These are phyloP conservation scores for Ilyonectria destructans DNA, from an alignment of 2,329 filamentous ascomycete species.

Conservation along the genomic window DNA sequence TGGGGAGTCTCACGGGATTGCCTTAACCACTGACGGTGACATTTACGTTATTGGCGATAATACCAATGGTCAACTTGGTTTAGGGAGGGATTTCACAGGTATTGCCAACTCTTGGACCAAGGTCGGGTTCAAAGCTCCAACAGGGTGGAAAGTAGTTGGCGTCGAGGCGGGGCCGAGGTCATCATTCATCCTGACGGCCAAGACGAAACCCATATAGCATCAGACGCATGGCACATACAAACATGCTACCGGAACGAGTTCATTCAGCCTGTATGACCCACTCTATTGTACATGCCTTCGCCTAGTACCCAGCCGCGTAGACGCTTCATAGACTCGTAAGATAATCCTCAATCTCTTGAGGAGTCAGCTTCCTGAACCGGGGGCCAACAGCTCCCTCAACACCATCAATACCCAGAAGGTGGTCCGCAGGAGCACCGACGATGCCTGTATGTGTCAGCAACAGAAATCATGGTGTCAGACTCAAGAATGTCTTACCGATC, in stretches of 20 bases:
- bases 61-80: slow-evolving; percentile 72
- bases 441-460: slow-evolving; percentile 76
- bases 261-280: slow-evolving; percentile 60
- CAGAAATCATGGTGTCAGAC: slow-evolving; percentile 4
- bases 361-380: slow-evolving; percentile 93
- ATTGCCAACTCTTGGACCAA: slow-evolving; percentile 56
- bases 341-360: slow-evolving; percentile 99
- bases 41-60: slow-evolving; percentile 73
- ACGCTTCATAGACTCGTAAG: slow-evolving; percentile 90
- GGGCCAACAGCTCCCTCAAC: slow-evolving; percentile 89
- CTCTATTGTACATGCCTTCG: slow-evolving; percentile 65
- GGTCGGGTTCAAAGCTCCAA: slow-evolving; percentile 49
- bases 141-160: slow-evolving; percentile 53
- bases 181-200: slow-evolving; percentile 65
- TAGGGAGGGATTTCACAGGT: slow-evolving; percentile 46
- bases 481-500: slow-evolving; percentile 77
- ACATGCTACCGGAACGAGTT: slow-evolving; percentile 47
- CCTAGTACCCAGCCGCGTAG: slow-evolving; percentile 44
- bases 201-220: slow-evolving; percentile 31
- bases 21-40: slow-evolving; percentile 64
- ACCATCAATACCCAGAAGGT: slow-evolving; percentile 92
- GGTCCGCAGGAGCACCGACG: slow-evolving; percentile 93
- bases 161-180: slow-evolving; percentile 66
- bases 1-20: slow-evolving; percentile 73
- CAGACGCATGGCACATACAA: slow-evolving; percentile 32